These are phyloP conservation scores for Sinapis alba DNA, from an alignment of 441 rosid genomes.

Conservation along the genomic window DNA sequence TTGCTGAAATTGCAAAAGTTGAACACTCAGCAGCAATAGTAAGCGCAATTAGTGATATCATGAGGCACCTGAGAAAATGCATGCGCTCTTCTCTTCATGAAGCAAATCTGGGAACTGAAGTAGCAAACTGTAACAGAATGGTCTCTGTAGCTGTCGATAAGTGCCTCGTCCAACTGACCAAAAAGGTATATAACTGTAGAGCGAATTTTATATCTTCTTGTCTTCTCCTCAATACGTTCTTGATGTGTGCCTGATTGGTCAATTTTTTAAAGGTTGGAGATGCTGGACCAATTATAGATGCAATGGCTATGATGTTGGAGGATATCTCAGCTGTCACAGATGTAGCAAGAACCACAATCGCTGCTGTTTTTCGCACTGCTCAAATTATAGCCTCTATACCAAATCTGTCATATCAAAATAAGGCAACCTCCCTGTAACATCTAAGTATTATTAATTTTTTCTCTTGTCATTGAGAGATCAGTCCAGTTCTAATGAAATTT, in stretches of 20 bases:
- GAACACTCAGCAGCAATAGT: conserved; percentile 76
- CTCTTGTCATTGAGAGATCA: background rate
- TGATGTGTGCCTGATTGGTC: conserved; percentile 30
- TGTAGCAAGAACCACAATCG: conserved; percentile 72
- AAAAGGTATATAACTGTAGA: conserved; percentile 55
- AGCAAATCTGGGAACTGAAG: conserved; percentile 61
- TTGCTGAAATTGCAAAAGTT: conserved; percentile 66
- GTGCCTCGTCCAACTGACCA: conserved; percentile 74
- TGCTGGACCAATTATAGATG: conserved; percentile 87
- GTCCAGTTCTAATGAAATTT: conserved; percentile 1
- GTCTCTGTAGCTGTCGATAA: conserved; percentile 72
- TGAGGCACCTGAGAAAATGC: conserved; percentile 87
- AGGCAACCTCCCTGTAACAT: conserved; percentile 50
- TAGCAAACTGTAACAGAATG: conserved; percentile 60
- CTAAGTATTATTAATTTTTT: background rate
- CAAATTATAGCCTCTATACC: conserved; percentile 88
- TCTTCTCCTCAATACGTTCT: no score
- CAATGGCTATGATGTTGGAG: conserved; percentile 90
- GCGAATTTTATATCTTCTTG: background rate
- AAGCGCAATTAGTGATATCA: conserved; percentile 68
- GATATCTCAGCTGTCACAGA: conserved; percentile 74
- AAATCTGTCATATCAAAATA: conserved; percentile 76
- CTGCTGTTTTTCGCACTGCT: conserved; percentile 86
- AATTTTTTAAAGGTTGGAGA: conserved; percentile 75
- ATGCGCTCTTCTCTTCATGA: conserved; percentile 79